Base-by-base conservation (phyloP, 352 stramenopile genomes). In the Peronospora belbahrii region DNA sequence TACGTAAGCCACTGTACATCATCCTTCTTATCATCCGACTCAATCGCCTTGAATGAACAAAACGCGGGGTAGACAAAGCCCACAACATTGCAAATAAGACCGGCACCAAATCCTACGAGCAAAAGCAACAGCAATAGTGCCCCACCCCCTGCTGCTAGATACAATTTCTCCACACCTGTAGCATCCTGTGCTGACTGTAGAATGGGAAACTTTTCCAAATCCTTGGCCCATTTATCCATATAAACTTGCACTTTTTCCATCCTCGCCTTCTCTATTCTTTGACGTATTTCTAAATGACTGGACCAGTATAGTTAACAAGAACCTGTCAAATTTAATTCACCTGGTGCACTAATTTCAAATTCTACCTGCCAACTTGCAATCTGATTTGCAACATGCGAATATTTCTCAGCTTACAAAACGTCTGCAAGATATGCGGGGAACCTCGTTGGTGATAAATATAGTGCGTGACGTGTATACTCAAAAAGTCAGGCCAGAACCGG, bases 1-100 rank as follows among this genome's bases (percentile, higher is more conserved):
- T 98, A 98, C 18, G 96, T 98, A 35, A 98, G 82, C 85, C 85
- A 92, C 62, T 92, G 83, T 25, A 90, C 71, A 48, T 95, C 80
- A 38, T 88, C 75, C 61, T 84, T 85, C 64, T 84, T 89, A 51
- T 61, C 56, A 0, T 79, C 63, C 17, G 79, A 59, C 59, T 90
- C 74, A n/a, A 93, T 75, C 30, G 81, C 83, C 63, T 88, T 88
- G 70, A 94, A 93, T 40, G 83, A 93, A 41, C 69, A 72, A 53
- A 74, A 93, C 14, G 79, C 77, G 6, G 82, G 79, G 62, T 92
- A 95, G 23, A 77, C 62, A 54, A 92, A 92, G 59, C 75, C 76
- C 33, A 89, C 81, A 7, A 90, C 15, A 53, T 86, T 91, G 64
- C 78, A 90, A 25, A 92, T 87, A 25, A 95, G 60, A 6, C 79